Conservation (phyloP, 2,329 filamentous ascomycete genomes). For the Stachybotrys echinatus region DNA sequence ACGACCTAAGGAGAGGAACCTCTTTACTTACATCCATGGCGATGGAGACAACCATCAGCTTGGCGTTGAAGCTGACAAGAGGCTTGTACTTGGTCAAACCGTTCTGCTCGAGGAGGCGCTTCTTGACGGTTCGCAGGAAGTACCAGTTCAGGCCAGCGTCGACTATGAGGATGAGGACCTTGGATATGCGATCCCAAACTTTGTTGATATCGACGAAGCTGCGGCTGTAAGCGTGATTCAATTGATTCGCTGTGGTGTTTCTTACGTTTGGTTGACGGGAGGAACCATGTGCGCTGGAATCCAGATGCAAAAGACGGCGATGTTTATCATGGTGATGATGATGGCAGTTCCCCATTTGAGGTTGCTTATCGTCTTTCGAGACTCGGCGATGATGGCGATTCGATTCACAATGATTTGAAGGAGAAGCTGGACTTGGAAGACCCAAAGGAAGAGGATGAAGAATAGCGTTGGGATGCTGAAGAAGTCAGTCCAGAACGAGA, state of each 20-base stretch:
- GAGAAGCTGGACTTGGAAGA: constrained; percentile 42
- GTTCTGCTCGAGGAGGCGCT: constrained; percentile 38
- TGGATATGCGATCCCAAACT: constrained; percentile 48
- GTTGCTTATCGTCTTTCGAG: constrained; percentile 25
- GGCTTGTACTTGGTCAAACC: constrained; percentile 45
- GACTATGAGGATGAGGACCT: constrained; percentile 44
- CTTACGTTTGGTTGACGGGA: constrained; percentile 28
- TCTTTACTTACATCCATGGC: constrained; percentile 36
- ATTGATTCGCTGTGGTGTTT: neutral
- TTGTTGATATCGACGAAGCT: constrained; percentile 37
- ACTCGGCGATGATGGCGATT: constrained; percentile 41
- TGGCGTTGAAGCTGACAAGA: constrained; percentile 43
- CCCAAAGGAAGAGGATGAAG: constrained; percentile 34
- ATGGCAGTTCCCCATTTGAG: constrained; percentile 42
- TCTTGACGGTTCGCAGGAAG: constrained; percentile 42
- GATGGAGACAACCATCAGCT: constrained; percentile 42
- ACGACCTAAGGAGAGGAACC: neutral
- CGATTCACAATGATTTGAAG: constrained; percentile 53
- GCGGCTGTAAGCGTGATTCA: neutral
- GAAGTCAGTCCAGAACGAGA: neutral
- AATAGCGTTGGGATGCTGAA: constrained; percentile 24
- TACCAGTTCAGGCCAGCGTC: constrained; percentile 48
- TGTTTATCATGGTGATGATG: constrained; percentile 43
- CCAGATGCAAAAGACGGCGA: constrained; percentile 49
- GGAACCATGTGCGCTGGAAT: constrained; percentile 40